Conservation (phyloP, 805 yeast species). For the Ogataea pilisensis region DNA sequence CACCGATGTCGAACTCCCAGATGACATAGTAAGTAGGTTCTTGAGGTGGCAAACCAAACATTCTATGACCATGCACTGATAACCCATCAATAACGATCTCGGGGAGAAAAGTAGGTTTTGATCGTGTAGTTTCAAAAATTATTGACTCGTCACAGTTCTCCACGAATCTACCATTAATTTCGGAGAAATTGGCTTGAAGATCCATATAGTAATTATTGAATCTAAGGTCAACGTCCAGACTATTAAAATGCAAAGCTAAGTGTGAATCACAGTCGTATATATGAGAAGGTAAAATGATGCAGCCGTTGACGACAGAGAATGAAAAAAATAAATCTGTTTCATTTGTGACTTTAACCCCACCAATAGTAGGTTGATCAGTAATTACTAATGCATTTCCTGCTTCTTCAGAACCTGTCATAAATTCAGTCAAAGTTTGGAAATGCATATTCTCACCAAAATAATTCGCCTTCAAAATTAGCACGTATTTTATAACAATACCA, state of each 20-base stretch:
- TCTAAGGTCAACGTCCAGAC: constrained; percentile 73
- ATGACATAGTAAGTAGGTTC: constrained; percentile 87
- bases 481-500: constrained; percentile 74
- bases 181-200: constrained; percentile 68
- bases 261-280: constrained; percentile 60
- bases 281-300: constrained; percentile 67
- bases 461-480: constrained; percentile 76
- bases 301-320: constrained; percentile 66
- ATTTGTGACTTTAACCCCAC: constrained; percentile 48
- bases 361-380: background rate
- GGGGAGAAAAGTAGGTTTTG: constrained; percentile 25
- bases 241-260: constrained; percentile 57
- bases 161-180: constrained; percentile 38
- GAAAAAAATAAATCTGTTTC: constrained; percentile 76
- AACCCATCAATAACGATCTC: constrained; percentile 57
- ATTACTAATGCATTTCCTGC: background rate
- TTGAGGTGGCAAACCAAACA: constrained; percentile 87
- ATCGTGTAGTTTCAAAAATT: constrained; percentile 25
- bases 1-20: constrained; percentile 80
- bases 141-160: constrained; percentile 22
- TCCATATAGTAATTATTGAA: constrained; percentile 94
- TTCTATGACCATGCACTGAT: constrained; percentile 77
- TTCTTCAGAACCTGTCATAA: constrained; percentile 33
- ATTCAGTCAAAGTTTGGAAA: constrained; percentile 85
- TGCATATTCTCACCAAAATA: constrained; percentile 85